Base-by-base conservation (phyloP, 164 flowering plant genomes). In the Umbellularia californica region DNA sequence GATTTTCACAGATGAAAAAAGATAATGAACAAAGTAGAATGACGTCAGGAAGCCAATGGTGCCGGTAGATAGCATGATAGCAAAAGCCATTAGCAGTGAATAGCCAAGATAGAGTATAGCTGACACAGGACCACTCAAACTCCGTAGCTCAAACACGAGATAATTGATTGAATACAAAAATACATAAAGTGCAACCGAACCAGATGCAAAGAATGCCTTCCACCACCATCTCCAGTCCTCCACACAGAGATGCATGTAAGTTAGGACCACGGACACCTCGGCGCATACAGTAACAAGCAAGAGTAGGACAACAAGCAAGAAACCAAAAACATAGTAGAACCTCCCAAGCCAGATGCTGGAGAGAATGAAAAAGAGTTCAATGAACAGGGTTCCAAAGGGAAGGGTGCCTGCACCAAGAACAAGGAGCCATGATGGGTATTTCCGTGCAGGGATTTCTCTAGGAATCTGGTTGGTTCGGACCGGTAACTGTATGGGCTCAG, bases 171-270 rank as follows among this genome's bases (percentile, higher is more conserved):
- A 81, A 65, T 83, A 83, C 10, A 83, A 73, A 77, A 83, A 83
- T 41, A 83, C 82, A 22, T 81, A 83, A 1, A 83, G 75, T 5
- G 82, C 79, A 70, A 83, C 85, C 0, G 85, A 83, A 58, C 85
- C 83, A 10, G 83, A 81, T 25, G 85, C 84, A 71, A 60, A 83
- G 79, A 83, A 83, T 7, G 86, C 82, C 74, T 83, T 83, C 86
- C 86, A 83, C 86, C 86, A 83, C 86, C 86, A 83, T 62, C 73
- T 73, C 86, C 86, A 83, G 50, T 83, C 86, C 75, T 83, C 86
- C 72, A 83, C 84, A 25, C 86, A 81, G 2, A 83, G 76, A 51
- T 83, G 86, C 84, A 83, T 83, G 77, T 83, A 83, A 1, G 86
- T 83, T 27, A 83, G 84, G 35, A 83, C 82, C 12, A 83, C 82